Evolutionary conservation across 495 filamentous ascomycete genomes (phyloP), one percentile per base, ranked within the genome.

Genomic region (Trichoderma virens): DNA sequence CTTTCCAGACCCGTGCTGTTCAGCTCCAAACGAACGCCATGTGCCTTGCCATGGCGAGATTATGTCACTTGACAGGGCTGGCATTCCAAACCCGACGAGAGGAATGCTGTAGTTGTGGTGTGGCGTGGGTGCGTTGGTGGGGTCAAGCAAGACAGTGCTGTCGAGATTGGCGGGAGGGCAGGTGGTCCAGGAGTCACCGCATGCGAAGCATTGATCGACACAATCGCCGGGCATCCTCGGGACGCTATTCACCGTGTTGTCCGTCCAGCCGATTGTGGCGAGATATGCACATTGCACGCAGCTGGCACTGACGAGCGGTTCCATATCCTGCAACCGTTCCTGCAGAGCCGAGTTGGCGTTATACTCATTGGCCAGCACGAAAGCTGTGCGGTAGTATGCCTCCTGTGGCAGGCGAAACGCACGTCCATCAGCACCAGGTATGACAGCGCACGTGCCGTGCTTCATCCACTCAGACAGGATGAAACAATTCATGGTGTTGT

Each of bases 391-490:
- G 60, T 38, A 62, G 27, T 62, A 62, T 14, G 34, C 60, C 60
- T 62, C 60, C 60, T 62, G 60, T 30, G 60, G 14, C 60, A 62
- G 60, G 27, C 60, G 60, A n/a, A 62, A 62, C 18, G 60, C 60
- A n/a, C 27, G 32, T 23, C 60, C 60, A 39, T 62, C 60, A 41
- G 60, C 60, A 23, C 60, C 60, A 30, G 60, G 32, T 7, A 62
- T 62, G 14, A 62, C 60, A 16, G 60, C 60, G 60, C 60, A 62
- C 27, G 60, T 62, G 60, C 60, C 60, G 60, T 62, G 60, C 60
- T 62, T 62, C 60, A 62, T 62, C 60, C 60, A 62, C 60, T 62
- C 60, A 25, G 60, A 62, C 60, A 62, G 60, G 32, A 62, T 62
- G 60, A 62, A 62, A 30, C 60, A 62, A 14, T 34, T 13, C 60